Percentiles rank a stretch among this genome's conserved stretches.
These are phyloP conservation scores for Leccinum incarnatum DNA, from an alignment of 768 basidiomycete genomes.

Conservation along the genomic window DNA sequence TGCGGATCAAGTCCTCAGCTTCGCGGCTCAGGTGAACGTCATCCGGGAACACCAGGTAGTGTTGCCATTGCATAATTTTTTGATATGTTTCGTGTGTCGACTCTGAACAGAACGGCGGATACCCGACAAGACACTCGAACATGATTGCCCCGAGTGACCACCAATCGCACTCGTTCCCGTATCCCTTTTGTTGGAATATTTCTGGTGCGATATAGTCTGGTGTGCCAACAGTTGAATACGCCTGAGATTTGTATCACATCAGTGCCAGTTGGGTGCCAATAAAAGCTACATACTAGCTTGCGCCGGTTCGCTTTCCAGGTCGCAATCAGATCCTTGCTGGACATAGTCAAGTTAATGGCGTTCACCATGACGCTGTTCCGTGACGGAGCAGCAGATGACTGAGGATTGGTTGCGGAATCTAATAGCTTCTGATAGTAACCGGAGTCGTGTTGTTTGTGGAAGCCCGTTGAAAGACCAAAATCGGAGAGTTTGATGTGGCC, in stretches of 20 bases:
- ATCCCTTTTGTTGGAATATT: constrained; percentile 96
- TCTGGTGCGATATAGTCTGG: constrained; percentile 98
- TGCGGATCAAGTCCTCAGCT: constrained; percentile 82
- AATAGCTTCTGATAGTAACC: constrained; percentile 90
- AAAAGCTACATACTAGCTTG: constrained; percentile 68
- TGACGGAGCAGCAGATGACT: constrained; percentile 44
- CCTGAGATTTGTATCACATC: constrained; percentile 43
- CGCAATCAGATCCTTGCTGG: constrained; percentile 88
- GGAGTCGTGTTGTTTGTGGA: constrained; percentile 97
- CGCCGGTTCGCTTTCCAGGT: constrained; percentile 99
- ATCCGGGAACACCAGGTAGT: constrained; percentile 85
- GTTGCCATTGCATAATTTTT: constrained; percentile 94
- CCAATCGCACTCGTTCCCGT: constrained; percentile 98
- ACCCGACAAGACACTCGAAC: constrained; percentile 97
- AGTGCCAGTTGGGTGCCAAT: not conserved
- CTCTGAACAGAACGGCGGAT: constrained; percentile 95
- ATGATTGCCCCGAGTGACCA: constrained; percentile 99
- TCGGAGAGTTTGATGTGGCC: constrained; percentile 98
- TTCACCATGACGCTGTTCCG: constrained; percentile 98
- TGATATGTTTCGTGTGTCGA: constrained; percentile 97
- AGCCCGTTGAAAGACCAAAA: constrained; percentile 98
- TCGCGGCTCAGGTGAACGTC: constrained; percentile 92
- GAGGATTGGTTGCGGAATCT: constrained; percentile 54
- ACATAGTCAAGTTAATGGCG: constrained; percentile 94
- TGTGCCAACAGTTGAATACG: constrained; percentile 97